Evolutionary conservation across 2,329 filamentous ascomycete genomes (phyloP).

Genomic region (Trichocomaceae sp.): DNA sequence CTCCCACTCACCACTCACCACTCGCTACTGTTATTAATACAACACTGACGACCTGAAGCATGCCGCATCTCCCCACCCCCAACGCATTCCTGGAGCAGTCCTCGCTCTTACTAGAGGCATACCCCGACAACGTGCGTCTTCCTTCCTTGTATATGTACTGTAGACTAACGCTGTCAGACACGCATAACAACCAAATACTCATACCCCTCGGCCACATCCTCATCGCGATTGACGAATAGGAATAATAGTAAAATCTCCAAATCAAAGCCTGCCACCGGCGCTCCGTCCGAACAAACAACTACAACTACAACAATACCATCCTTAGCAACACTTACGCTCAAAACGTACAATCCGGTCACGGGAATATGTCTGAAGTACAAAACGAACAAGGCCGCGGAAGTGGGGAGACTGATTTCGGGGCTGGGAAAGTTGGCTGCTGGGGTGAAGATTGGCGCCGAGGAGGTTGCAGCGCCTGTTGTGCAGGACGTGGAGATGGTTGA

Average conservation of each 20-base stretch:
- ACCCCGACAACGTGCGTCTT: conserved; percentile 67
- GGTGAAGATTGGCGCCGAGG: conserved; percentile 61
- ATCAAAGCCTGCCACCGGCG: not conserved
- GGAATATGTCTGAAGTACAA: conserved; percentile 84
- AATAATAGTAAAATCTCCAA: conserved; percentile 13
- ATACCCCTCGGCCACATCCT: conserved; percentile 42
- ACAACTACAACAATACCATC: conserved; percentile 8
- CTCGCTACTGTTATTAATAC: too few relatives aligned
- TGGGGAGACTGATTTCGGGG: conserved; percentile 70
- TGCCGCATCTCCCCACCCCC: conserved; percentile 75
- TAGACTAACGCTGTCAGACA: conserved; percentile 51
- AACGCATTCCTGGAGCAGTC: conserved; percentile 92
- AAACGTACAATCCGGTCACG: conserved; percentile 77
- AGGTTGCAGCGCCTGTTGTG: conserved; percentile 34
- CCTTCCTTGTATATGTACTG: not conserved
- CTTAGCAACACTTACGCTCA: conserved; percentile 67
- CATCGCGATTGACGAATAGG: conserved; percentile 25
- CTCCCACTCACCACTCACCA: too few relatives aligned
- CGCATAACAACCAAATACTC: conserved; percentile 90
- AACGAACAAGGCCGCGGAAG: conserved; percentile 85
- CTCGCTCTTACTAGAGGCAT: conserved; percentile 73
- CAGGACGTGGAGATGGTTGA: conserved; percentile 30
- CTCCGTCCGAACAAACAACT: not conserved
- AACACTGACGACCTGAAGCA: too few relatives aligned
- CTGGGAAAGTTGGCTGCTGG: conserved; percentile 67